A percentile compares a stretch with the other conserved stretches of the same genome.
Evolutionary conservation across 2,329 filamentous ascomycete genomes (phyloP).

Genomic region (Elsinoe ampelina): DNA sequence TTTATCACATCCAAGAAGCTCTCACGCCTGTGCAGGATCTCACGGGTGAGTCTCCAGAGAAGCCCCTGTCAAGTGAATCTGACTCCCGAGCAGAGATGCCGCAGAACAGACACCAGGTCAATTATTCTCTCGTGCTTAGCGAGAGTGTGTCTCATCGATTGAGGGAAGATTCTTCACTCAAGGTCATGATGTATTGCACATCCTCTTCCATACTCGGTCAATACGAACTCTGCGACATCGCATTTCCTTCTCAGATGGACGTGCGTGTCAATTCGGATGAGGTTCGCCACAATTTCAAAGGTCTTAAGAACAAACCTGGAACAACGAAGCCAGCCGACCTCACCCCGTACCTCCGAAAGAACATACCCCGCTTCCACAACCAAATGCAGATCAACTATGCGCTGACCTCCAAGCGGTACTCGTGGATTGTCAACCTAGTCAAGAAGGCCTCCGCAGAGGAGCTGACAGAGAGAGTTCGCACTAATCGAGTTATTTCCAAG

Average conservation of each 20-base stretch:
- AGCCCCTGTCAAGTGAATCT: slow-evolving; percentile 14
- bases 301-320: slow-evolving; percentile 90
- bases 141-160: slow-evolving; percentile 47
- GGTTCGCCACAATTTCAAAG: slow-evolving; percentile 85
- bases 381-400: slow-evolving; percentile 82
- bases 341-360: slow-evolving; percentile 63
- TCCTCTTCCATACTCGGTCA: slow-evolving; percentile 40
- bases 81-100: slow-evolving; percentile 44
- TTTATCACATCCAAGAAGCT: slow-evolving; percentile 61
- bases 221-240: slow-evolving; percentile 56
- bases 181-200: slow-evolving; percentile 78
- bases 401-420: slow-evolving; percentile 62
- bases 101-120: slow-evolving; percentile 48
- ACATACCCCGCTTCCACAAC: slow-evolving; percentile 58
- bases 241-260: slow-evolving; percentile 88
- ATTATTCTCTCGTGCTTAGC: slow-evolving; percentile 50
- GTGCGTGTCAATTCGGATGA: slow-evolving; percentile 82
- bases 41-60: slow-evolving; percentile 51
- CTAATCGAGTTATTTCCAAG: slow-evolving; percentile 64
- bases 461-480: slow-evolving; percentile 58
- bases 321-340: slow-evolving; percentile 91
- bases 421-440: slow-evolving; percentile 64
- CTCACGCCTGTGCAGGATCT: slow-evolving; percentile 59
- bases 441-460: slow-evolving; percentile 61
- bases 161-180: slow-evolving; percentile 50